These are phyloP conservation scores for Primulina eburnea DNA, from an alignment of 257 asterid species.

Conservation along the genomic window DNA sequence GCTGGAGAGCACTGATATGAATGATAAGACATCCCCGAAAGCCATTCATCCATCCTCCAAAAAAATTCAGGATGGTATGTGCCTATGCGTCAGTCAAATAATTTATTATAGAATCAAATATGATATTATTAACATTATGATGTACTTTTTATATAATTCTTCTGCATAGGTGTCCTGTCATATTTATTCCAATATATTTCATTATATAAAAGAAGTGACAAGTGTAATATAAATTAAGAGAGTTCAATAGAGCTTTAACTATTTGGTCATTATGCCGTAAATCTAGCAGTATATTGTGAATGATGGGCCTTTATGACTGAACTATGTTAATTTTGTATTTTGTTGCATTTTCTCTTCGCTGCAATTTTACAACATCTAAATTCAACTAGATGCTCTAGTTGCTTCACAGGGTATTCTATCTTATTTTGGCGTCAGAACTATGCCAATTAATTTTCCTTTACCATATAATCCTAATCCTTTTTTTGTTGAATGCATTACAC, in stretches of 20 bases:
- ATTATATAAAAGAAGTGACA: neutral
- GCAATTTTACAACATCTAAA: neutral
- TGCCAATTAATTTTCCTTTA: neutral
- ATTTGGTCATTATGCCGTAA: neutral
- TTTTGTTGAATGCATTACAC: conserved; percentile 17
- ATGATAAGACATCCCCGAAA: conserved; percentile 42
- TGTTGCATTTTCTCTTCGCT: neutral
- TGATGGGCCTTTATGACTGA: neutral
- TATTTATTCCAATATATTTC: neutral
- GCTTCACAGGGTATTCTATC: conserved; percentile 12
- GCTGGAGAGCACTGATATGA: conserved; percentile 47
- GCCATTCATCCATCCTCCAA: conserved; percentile 45
- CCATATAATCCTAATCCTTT: conserved; percentile 16
- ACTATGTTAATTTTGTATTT: neutral
- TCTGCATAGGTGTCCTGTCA: neutral
- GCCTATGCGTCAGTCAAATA: conserved; percentile 3
- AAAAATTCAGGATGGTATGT: conserved; percentile 70
- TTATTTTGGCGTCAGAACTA: conserved; percentile 16
- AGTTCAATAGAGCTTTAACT: no score
- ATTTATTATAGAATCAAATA: neutral
- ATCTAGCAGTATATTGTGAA: neutral
- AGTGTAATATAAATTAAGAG: neutral
- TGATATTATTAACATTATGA: neutral
- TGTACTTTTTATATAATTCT: no score
- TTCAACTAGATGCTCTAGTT: neutral